Evolutionary conservation across 768 basidiomycete genomes (phyloP).

Genomic region (Dioszegia crocea): DNA sequence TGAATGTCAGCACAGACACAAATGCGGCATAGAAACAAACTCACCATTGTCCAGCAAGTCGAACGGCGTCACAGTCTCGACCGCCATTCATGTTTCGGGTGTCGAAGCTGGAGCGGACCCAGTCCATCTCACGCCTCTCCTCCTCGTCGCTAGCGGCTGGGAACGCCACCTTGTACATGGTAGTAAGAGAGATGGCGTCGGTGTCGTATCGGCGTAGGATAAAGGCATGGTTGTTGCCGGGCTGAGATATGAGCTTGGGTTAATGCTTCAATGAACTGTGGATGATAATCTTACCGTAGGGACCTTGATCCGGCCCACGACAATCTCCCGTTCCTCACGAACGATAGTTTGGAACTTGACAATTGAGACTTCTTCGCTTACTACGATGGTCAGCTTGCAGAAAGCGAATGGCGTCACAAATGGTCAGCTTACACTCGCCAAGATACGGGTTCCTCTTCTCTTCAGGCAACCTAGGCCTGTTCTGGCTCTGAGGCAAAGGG

Average conservation of each 20-base stretch:
- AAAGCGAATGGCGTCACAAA: background rate
- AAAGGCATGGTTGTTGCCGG: conserved; percentile 67
- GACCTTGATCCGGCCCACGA: conserved; percentile 86
- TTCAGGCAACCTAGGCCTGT: conserved; percentile 36
- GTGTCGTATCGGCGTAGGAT: conserved; percentile 92
- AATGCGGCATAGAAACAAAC: background rate
- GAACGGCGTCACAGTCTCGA: conserved; percentile 63
- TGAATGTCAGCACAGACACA: conserved; percentile 5
- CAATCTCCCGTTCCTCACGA: conserved; percentile 78
- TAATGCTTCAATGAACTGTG: background rate
- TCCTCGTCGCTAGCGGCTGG: conserved; percentile 71
- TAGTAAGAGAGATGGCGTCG: conserved; percentile 82
- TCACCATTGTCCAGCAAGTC: conserved; percentile 82
- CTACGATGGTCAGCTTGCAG: conserved; percentile 17
- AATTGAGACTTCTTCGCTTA: conserved; percentile 43
- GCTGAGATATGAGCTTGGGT: background rate
- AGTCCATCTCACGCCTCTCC: conserved; percentile 73
- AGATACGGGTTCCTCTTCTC: conserved; percentile 34
- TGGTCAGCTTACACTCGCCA: conserved; percentile 19
- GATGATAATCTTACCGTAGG: conserved; percentile 59
- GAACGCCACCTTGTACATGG: conserved; percentile 94
- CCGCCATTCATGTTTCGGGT: conserved; percentile 66
- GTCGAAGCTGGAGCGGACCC: conserved; percentile 77
- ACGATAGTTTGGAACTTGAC: conserved; percentile 91
- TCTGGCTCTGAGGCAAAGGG: conserved; percentile 28